These are phyloP conservation scores for Grosmannia serpens DNA, from an alignment of 2,329 filamentous ascomycete species.

Conservation along the genomic window DNA sequence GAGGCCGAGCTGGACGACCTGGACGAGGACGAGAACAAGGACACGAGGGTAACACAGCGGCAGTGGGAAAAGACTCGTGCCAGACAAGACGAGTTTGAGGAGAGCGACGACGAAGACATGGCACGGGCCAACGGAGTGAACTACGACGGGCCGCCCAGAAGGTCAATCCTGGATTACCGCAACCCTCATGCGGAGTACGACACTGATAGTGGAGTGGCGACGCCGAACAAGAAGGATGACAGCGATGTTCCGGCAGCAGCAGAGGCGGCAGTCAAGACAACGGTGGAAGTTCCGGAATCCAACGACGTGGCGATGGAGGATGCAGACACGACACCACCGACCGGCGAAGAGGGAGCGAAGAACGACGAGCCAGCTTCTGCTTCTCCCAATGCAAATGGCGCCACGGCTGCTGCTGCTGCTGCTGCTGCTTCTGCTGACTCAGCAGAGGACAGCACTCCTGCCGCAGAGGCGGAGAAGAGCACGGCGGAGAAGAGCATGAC, in stretches of 20 bases:
- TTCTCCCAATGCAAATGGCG: no score
- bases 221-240: neutral
- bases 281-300: constrained; percentile 15
- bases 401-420: neutral
- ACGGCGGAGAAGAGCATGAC: neutral
- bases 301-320: constrained; percentile 26
- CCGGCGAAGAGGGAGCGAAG: constrained; percentile 18
- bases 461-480: neutral
- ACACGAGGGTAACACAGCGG: constrained; percentile 69
- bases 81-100: constrained; percentile 70
- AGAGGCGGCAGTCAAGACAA: neutral
- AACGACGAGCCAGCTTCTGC: constrained; percentile 21
- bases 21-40: constrained; percentile 79
- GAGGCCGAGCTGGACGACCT: constrained; percentile 55
- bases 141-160: constrained; percentile 29
- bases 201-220: constrained; percentile 11
- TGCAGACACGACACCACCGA: constrained; percentile 8
- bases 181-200: constrained; percentile 33
- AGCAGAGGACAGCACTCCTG: constrained; percentile 10
- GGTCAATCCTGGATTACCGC: constrained; percentile 40
- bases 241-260: neutral
- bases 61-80: constrained; percentile 70
- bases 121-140: constrained; percentile 57
- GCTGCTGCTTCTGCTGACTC: neutral
- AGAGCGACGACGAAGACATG: constrained; percentile 84